These are phyloP conservation scores for Euphrasia arctica DNA, from an alignment of 305 asterid genomes.

Conservation along the genomic window DNA sequence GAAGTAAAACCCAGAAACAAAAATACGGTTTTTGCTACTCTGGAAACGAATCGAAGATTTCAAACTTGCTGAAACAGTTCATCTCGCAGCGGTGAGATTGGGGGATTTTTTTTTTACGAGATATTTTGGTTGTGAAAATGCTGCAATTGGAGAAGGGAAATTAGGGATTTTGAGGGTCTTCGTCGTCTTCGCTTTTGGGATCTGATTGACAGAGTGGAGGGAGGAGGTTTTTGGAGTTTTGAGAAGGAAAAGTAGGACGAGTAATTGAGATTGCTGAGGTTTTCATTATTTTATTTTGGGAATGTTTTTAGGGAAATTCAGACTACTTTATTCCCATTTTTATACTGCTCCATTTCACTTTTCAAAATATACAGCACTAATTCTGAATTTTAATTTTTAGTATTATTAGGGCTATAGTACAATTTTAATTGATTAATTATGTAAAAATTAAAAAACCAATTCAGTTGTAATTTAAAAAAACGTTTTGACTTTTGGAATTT, in stretches of 20 bases:
- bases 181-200: slow-evolving; percentile 32
- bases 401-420: no score
- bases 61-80: slow-evolving; percentile 45
- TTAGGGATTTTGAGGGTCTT: slow-evolving; percentile 37
- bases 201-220: slow-evolving; percentile 39
- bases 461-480: no score
- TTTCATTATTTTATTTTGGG: slow-evolving; percentile 22
- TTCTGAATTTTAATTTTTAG: no score
- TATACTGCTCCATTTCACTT: no score
- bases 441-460: no score
- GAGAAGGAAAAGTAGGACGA: slow-evolving; percentile 3
- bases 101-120: slow-evolving; percentile 21
- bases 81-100: slow-evolving; percentile 34
- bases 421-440: no score
- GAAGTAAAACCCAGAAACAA: slow-evolving; percentile 22
- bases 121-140: slow-evolving; percentile 36
- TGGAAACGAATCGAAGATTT: slow-evolving; percentile 9
- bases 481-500: no score
- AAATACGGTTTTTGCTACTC: slow-evolving; percentile 21
- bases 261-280: neutral
- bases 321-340: no score
- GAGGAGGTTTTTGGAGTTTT: slow-evolving; percentile 37
- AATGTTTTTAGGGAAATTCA: slow-evolving; percentile 25
- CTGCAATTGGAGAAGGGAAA: slow-evolving; percentile 28
- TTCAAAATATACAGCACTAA: no score